These are phyloP conservation scores for Pleurotus salmoneostramineus DNA, from an alignment of 768 basidiomycete species.

Conservation along the genomic window DNA sequence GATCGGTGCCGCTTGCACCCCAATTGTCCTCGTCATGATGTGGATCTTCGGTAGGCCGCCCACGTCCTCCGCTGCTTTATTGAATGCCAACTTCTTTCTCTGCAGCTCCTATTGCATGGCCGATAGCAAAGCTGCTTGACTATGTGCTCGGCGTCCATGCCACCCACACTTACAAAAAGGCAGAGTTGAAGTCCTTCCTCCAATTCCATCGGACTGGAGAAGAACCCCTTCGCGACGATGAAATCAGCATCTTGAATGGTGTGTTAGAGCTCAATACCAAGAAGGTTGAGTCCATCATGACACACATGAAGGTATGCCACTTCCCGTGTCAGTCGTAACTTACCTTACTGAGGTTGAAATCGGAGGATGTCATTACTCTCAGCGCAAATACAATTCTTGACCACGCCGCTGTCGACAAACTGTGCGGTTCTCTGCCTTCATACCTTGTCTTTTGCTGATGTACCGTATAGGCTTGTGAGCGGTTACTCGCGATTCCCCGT, in stretches of 20 bases:
- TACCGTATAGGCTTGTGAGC: slow-evolving; percentile 49
- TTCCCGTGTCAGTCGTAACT: slow-evolving; percentile 19
- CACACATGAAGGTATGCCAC: slow-evolving; percentile 59
- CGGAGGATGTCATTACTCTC: slow-evolving; percentile 78
- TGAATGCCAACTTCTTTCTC: not conserved
- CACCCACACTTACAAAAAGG: slow-evolving; percentile 76
- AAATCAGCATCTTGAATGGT: slow-evolving; percentile 77
- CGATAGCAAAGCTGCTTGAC: slow-evolving; percentile 81
- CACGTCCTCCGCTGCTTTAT: not conserved
- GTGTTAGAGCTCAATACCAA: slow-evolving; percentile 77
- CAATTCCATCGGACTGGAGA: slow-evolving; percentile 76
- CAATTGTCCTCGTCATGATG: slow-evolving; percentile 73
- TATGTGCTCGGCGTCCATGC: slow-evolving; percentile 73
- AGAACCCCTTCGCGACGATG: slow-evolving; percentile 77
- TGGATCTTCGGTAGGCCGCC: slow-evolving; percentile 42
- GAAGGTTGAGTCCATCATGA: slow-evolving; percentile 78
- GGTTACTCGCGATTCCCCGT: slow-evolving; percentile 94
- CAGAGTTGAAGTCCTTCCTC: slow-evolving; percentile 73
- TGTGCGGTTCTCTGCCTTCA: slow-evolving; percentile 35
- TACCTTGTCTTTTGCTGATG: slow-evolving; percentile 4
- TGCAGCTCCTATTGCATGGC: slow-evolving; percentile 75
- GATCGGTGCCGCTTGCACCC: slow-evolving; percentile 76
- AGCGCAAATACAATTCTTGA: slow-evolving; percentile 77
- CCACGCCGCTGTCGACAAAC: slow-evolving; percentile 69
- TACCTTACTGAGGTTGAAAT: slow-evolving; percentile 9